Evolutionary conservation across 768 basidiomycete genomes (phyloP).

Genomic region (Tricholoma furcatifolium): DNA sequence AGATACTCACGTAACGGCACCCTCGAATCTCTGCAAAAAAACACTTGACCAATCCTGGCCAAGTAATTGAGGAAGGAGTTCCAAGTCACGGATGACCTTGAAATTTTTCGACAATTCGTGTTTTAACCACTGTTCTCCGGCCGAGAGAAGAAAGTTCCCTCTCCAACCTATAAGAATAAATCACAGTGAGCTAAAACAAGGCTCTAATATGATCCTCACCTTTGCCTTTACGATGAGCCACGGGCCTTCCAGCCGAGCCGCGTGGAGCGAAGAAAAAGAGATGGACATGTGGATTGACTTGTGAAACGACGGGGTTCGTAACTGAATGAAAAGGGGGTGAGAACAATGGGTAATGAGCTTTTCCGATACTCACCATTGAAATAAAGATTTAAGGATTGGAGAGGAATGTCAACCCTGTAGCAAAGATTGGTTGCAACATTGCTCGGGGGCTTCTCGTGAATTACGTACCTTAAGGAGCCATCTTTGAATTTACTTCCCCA

Average conservation of each 20-base stretch:
- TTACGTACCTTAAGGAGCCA: slow-evolving; percentile 73
- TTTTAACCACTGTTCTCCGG: slow-evolving; percentile 93
- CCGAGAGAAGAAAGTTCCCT: slow-evolving; percentile 90
- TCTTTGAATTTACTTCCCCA: slow-evolving; percentile 96
- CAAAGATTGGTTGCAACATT: background rate
- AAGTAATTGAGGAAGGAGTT: slow-evolving; percentile 88
- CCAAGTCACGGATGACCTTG: slow-evolving; percentile 95
- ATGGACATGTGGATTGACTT: slow-evolving; percentile 92
- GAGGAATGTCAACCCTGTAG: slow-evolving; percentile 87
- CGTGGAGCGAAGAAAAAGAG: slow-evolving; percentile 92
- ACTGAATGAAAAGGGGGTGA: slow-evolving; percentile 41
- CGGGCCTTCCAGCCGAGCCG: slow-evolving; percentile 89
- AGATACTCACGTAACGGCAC: slow-evolving; percentile 72
- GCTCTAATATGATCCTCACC: slow-evolving; percentile 36
- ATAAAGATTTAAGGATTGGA: slow-evolving; percentile 84
- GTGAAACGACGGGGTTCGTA: slow-evolving; percentile 90
- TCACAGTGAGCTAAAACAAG: background rate
- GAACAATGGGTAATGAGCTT: background rate
- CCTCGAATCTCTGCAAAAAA: slow-evolving; percentile 93
- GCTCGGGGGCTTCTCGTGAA: background rate
- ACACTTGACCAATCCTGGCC: slow-evolving; percentile 97
- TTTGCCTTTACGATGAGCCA: slow-evolving; percentile 92
- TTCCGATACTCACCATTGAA: slow-evolving; percentile 62
- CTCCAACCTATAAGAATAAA: slow-evolving; percentile 69
- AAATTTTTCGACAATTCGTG: slow-evolving; percentile 96